Percentiles rank a stretch among this genome's conserved stretches.
These are phyloP conservation scores for Diaporthe australafricana DNA, from an alignment of 2,329 filamentous ascomycete genomes.

Conservation along the genomic window DNA sequence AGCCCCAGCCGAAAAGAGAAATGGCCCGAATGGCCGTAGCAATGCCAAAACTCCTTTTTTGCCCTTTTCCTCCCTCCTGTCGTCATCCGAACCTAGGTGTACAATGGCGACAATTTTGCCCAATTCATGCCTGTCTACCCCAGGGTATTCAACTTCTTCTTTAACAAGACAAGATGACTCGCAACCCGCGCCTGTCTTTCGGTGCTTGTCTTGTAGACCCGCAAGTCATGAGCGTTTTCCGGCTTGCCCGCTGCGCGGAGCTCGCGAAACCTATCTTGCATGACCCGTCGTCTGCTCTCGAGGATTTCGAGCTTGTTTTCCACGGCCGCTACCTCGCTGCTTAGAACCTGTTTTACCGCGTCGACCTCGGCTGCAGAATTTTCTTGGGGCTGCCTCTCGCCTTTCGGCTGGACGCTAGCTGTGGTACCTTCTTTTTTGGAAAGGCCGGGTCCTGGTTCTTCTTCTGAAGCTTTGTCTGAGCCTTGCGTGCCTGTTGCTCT, in stretches of 20 bases:
- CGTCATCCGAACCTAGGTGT: too few species aligned
- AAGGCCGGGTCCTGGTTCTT: neutral
- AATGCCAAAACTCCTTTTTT: too few species aligned
- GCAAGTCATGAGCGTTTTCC: neutral
- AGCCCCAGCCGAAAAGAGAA: too few species aligned
- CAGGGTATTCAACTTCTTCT: too few species aligned
- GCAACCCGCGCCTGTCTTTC: too few species aligned
- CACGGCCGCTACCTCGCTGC: neutral
- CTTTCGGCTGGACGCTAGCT: neutral
- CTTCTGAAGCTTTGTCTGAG: neutral
- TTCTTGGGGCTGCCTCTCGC: neutral
- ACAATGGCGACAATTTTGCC: too few species aligned
- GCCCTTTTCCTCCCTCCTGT: too few species aligned
- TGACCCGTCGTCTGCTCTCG: neutral
- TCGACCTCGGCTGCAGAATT: neutral
- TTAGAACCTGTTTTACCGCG: neutral
- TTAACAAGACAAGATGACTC: too few species aligned
- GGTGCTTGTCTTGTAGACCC: too few species aligned
- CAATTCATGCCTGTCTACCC: too few species aligned
- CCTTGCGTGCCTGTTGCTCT: neutral
- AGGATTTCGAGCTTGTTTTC: neutral
- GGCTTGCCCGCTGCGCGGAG: neutral
- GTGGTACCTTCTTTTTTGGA: neutral
- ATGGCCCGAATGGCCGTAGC: too few species aligned
- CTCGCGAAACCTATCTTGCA: neutral